Evolutionary conservation across 2,329 filamentous ascomycete species (phyloP).

Genomic region (Exserohilum rostratum): DNA sequence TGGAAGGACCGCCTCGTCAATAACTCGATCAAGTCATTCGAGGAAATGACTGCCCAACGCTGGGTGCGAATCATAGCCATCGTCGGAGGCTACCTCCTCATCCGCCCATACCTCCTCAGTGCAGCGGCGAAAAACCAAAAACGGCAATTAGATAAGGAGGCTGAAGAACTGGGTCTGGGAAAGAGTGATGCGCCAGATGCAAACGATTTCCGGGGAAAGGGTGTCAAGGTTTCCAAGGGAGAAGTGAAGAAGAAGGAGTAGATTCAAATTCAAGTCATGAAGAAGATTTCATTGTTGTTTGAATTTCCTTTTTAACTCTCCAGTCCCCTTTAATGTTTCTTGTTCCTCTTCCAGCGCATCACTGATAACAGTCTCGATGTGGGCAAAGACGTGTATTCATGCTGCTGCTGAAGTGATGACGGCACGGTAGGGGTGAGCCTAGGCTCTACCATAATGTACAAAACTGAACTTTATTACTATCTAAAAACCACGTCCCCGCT

Average conservation of each 20-base stretch:
- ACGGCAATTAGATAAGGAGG: constrained; percentile 63
- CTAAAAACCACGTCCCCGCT: no score
- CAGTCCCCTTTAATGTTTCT: no score
- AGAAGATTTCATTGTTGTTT: no score
- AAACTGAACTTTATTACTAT: no score
- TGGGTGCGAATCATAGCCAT: constrained; percentile 73
- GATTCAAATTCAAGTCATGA: no score
- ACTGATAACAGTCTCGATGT: no score
- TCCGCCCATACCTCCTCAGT: constrained; percentile 74
- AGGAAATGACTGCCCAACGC: constrained; percentile 52
- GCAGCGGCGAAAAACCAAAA: constrained; percentile 68
- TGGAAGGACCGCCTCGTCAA: constrained; percentile 47
- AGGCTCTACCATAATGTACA: no score
- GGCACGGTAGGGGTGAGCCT: no score
- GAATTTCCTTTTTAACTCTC: no score
- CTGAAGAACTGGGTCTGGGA: constrained; percentile 48
- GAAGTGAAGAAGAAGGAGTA: constrained; percentile 54
- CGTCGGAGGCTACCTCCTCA: constrained; percentile 73
- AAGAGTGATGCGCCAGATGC: constrained; percentile 40
- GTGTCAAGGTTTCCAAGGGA: constrained; percentile 40
- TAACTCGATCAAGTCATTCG: constrained; percentile 53
- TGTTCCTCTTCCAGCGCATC: no score
- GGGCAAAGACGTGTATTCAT: no score
- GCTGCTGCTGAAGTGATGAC: no score
- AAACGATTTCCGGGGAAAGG: constrained; percentile 43